Base-by-base conservation (phyloP, 1,284 basidiomycete species). In the Ceratobasidium sp. region DNA sequence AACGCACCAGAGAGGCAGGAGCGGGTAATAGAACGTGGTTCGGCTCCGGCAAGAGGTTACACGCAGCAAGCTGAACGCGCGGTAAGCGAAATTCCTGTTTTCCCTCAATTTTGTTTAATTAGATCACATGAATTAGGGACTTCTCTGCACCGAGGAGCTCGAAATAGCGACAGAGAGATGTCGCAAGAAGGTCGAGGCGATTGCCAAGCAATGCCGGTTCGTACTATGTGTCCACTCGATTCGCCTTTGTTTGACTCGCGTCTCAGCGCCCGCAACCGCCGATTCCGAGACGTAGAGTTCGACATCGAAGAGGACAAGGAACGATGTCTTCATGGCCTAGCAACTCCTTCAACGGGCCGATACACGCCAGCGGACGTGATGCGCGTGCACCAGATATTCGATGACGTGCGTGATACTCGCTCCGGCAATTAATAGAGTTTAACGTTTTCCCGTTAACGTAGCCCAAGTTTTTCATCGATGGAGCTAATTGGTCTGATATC, bases 301-400 rank as follows among this genome's bases (percentile, higher is more conserved):
- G 77, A 77, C 46, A 48, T 77, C 14, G 51, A 77, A 24, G 76
- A 77, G 49, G 77, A 77, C 53, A 74, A 61, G 37, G 72, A 76
- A 9, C 61, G 77, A 13, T 77, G 77, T 49, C 54, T 77, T 0
- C 64, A 76, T 46, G 64, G 77, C 6, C 61, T 77, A 4, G 65
- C 19, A 29, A 69, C 65, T 53, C 58, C 48, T 13, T 3, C 6
- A n/a, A 22, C 27, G 13, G 39, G 43, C 29, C 22, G 53, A 13
- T 61, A 41, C 48, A 46, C 13, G 0, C 75, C 75, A 39, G 51
- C 75, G 24, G 75, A 76, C 37, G 63, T 74, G 7, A 66, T 80
- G 66, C 83, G 85, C 2, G 83, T 86, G 9, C 81, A 83, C 0
- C 83, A 86, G 73, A 84, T 86, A 7, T 86, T 84, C 75, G 81